phyloP scores from a whole-genome alignment of 805 yeast species.

The Barnettozyma salicaria region DNA sequence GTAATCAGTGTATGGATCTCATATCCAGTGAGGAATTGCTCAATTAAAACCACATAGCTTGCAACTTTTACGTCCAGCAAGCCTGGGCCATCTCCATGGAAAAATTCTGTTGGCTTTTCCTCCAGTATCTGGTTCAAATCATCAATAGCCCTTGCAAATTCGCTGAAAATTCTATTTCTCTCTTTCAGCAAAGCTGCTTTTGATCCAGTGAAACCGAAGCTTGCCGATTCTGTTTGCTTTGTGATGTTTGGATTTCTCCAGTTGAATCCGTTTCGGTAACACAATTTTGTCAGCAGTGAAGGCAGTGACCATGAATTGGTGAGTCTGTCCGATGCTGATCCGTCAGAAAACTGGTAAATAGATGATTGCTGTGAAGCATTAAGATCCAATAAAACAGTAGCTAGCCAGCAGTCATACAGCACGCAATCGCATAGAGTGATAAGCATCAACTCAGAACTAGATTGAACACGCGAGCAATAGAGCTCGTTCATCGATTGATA shows the following conservation, averaged over 20 bases:
- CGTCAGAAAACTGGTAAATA: conserved; percentile 21
- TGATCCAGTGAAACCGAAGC: conserved; percentile 8
- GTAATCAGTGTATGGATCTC: too few relatives aligned
- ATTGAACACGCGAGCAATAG: conserved; percentile 28
- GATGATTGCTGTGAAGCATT: conserved; percentile 16
- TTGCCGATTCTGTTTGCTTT: conserved; percentile 8
- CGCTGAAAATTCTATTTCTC: conserved; percentile 16
- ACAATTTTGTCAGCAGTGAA: conserved; percentile 18
- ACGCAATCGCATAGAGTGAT: conserved; percentile 40
- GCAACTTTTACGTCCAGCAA: conserved; percentile 29
- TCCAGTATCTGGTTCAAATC: conserved; percentile 23
- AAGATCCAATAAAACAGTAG: conserved; percentile 26
- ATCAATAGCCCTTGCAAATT: conserved; percentile 21
- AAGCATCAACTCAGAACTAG: conserved; percentile 31
- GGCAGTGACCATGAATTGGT: conserved; percentile 12
- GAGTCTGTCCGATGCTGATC: conserved; percentile 4
- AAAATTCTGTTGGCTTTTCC: conserved; percentile 15
- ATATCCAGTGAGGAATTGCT: too few relatives aligned
- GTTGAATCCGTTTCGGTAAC: conserved; percentile 31
- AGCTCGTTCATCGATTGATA: conserved; percentile 33
- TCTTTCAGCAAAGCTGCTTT: conserved; percentile 15
- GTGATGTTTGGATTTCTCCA: conserved; percentile 33
- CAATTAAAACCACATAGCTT: too few relatives aligned
- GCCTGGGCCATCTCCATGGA: conserved; percentile 18
- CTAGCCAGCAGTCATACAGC: conserved; percentile 47